phyloP scores from a whole-genome alignment of 345 rosid species.

The Euphorbia peplus region DNA sequence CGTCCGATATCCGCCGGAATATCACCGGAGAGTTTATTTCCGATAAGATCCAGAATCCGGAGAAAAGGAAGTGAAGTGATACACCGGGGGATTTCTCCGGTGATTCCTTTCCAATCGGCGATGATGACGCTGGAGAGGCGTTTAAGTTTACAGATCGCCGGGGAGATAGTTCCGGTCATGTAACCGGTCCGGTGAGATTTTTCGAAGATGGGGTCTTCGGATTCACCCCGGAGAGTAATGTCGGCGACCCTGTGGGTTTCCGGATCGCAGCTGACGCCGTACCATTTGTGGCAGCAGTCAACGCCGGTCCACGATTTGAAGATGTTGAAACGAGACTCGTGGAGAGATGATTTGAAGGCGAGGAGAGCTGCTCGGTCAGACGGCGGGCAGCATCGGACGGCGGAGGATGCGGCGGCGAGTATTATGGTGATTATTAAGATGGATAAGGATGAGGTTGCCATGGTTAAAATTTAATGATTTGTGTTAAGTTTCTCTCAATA shows the following conservation, averaged over 20 bases:
- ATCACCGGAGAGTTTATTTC: slow-evolving; percentile 62
- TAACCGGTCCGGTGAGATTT: slow-evolving; percentile 58
- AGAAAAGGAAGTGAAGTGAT: slow-evolving; percentile 58
- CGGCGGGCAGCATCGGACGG: slow-evolving; percentile 61
- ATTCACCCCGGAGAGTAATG: slow-evolving; percentile 85
- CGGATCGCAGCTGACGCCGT: slow-evolving; percentile 80
- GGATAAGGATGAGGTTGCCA: neutral
- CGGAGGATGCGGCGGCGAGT: slow-evolving; percentile 28
- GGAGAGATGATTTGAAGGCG: slow-evolving; percentile 60
- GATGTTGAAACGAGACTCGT: slow-evolving; percentile 64
- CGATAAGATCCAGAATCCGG: slow-evolving; percentile 65
- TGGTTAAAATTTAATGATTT: neutral
- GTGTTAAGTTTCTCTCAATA: too few species aligned
- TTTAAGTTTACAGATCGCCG: slow-evolving; percentile 53
- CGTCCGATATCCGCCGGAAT: slow-evolving; percentile 62
- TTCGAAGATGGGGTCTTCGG: slow-evolving; percentile 75
- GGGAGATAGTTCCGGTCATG: slow-evolving; percentile 76
- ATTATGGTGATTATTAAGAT: slow-evolving; percentile 2
- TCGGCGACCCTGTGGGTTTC: slow-evolving; percentile 68
- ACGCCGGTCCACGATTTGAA: slow-evolving; percentile 78
- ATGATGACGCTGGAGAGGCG: slow-evolving; percentile 64
- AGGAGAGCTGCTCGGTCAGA: slow-evolving; percentile 69
- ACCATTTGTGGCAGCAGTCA: slow-evolving; percentile 90
- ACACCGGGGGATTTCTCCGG: slow-evolving; percentile 74
- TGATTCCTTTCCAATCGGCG: slow-evolving; percentile 91